Evolutionary conservation across 257 asterid species (phyloP).

Genomic region (Galeopsis tetrahit): DNA sequence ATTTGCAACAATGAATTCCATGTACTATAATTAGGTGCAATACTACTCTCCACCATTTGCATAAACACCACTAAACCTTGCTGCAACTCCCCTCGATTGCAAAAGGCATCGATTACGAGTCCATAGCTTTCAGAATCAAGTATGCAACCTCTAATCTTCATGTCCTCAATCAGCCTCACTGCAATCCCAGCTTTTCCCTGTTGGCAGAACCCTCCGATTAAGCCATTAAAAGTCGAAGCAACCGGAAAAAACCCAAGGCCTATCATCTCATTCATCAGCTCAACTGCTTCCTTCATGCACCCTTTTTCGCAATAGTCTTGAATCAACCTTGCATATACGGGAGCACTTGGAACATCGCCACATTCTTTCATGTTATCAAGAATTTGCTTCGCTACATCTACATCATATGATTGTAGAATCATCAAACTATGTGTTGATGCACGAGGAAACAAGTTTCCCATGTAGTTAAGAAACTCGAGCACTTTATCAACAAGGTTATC

Average conservation of each 20-base stretch:
- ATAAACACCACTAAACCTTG: slow-evolving; percentile 49
- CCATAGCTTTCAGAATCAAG: slow-evolving; percentile 63
- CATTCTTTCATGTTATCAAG: slow-evolving; percentile 56
- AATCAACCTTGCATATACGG: slow-evolving; percentile 59
- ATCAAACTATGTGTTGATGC: slow-evolving; percentile 50
- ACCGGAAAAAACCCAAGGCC: slow-evolving; percentile 52
- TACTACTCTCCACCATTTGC: slow-evolving; percentile 64
- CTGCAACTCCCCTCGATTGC: slow-evolving; percentile 45
- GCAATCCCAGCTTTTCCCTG: slow-evolving; percentile 61
- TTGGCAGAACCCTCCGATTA: slow-evolving; percentile 59
- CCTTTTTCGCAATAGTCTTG: slow-evolving; percentile 51
- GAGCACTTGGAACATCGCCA: slow-evolving; percentile 65
- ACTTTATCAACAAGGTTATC: slow-evolving; percentile 49
- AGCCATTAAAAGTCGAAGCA: slow-evolving; percentile 54
- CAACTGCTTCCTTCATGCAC: slow-evolving; percentile 61
- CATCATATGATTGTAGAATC: slow-evolving; percentile 45
- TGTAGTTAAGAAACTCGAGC: slow-evolving; percentile 55
- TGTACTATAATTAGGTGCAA: slow-evolving; percentile 41
- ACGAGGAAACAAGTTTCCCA: slow-evolving; percentile 67
- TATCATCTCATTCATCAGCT: slow-evolving; percentile 65
- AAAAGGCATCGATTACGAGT: no score
- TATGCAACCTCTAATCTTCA: slow-evolving; percentile 54
- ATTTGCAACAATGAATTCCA: no score
- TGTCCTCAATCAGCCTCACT: slow-evolving; percentile 65
- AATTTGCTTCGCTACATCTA: slow-evolving; percentile 51